Conservation (phyloP, 2,329 filamentous ascomycete species). For the Paradendryphiella salina region DNA sequence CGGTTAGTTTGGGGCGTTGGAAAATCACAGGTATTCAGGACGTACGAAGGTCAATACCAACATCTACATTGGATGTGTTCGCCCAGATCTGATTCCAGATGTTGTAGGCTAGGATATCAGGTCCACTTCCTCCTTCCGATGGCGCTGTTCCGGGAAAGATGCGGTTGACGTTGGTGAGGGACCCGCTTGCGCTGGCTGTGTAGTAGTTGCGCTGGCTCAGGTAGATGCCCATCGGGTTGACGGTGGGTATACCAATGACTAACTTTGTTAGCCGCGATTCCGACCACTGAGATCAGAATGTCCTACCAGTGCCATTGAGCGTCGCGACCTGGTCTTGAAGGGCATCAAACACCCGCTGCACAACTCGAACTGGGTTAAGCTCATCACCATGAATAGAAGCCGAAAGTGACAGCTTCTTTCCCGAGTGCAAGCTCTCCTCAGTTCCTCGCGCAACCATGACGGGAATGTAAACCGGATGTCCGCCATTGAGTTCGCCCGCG, state of each 20-base stretch:
- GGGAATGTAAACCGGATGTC: conserved; percentile 45
- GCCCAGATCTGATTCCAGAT: conserved; percentile 48
- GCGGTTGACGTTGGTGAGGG: conserved; percentile 44
- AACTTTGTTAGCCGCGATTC: conserved; percentile 12
- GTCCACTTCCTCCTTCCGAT: conserved; percentile 31
- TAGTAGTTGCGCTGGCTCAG: conserved; percentile 48
- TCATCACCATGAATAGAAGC: conserved; percentile 48
- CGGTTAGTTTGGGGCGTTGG: neutral
- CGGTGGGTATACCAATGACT: conserved; percentile 47
- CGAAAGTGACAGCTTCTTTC: conserved; percentile 45
- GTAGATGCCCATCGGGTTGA: conserved; percentile 48
- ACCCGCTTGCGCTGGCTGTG: conserved; percentile 35
- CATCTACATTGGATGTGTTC: conserved; percentile 46
- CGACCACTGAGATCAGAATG: neutral
- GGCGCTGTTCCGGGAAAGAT: conserved; percentile 39
- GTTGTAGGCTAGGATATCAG: conserved; percentile 38
- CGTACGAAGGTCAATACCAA: conserved; percentile 45
- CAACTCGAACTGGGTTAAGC: conserved; percentile 45
- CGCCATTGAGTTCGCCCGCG: conserved; percentile 46
- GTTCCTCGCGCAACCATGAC: conserved; percentile 47
- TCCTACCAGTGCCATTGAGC: conserved; percentile 44
- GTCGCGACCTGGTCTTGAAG: conserved; percentile 33
- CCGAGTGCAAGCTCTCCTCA: conserved; percentile 41
- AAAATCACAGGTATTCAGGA: neutral
- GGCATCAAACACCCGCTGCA: conserved; percentile 44